Conservation (phyloP, 495 filamentous ascomycete genomes). For the Aspergillus ellipticus region DNA sequence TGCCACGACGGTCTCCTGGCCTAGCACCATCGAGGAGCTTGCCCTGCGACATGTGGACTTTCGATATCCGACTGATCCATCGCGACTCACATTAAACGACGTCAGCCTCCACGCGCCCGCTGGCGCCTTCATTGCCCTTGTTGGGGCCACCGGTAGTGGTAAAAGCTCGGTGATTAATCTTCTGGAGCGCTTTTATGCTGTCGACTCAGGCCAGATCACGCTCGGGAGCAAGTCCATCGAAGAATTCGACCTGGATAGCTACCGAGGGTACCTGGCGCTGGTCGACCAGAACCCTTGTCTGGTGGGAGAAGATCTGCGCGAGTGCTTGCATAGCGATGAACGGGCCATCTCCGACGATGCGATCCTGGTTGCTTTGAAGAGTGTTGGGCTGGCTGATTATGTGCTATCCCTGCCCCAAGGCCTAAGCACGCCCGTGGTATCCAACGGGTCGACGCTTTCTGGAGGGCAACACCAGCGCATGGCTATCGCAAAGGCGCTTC, state of each 20-base stretch:
- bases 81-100: background rate
- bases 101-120: constrained; percentile 21
- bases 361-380: constrained; percentile 5
- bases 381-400: constrained; percentile 3
- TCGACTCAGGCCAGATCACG: constrained; percentile 45
- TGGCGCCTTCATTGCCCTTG: constrained; percentile 40
- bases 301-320: constrained; percentile 11
- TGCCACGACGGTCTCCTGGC: background rate
- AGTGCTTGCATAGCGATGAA: constrained; percentile 11
- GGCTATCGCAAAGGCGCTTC: constrained; percentile 44
- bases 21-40: constrained; percentile 5
- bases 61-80: constrained; percentile 6
- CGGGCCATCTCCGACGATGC: constrained; percentile 9
- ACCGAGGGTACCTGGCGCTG: constrained; percentile 51
- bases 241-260: constrained; percentile 36
- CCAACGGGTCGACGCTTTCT: constrained; percentile 10
- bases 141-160: constrained; percentile 62
- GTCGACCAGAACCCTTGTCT: constrained; percentile 54
- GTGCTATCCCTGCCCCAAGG: constrained; percentile 10
- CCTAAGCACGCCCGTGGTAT: background rate
- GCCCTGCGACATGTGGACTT: constrained; percentile 5
- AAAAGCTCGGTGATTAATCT: constrained; percentile 43
- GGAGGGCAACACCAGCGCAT: constrained; percentile 46
- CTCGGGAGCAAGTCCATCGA: constrained; percentile 47
- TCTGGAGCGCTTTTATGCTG: constrained; percentile 55